Evolutionary conservation across 108 stramenopile genomes (phyloP).

Genomic region (Stephanodiscus minutulus): DNA sequence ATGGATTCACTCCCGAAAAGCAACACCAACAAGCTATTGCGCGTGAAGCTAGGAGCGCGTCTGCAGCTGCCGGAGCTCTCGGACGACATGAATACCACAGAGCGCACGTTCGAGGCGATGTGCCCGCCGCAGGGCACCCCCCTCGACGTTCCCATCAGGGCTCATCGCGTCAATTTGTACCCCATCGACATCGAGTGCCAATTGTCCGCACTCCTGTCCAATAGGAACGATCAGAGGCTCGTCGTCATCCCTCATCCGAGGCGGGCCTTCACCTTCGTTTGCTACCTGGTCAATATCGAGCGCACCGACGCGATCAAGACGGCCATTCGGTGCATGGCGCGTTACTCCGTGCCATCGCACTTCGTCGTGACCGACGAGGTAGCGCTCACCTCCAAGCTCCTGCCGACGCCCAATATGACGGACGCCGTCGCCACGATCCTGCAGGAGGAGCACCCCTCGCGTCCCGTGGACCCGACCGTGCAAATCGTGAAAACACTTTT

Average conservation of each 20-base stretch:
- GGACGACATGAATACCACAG: constrained; percentile 53
- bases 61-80: constrained; percentile 52
- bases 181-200: constrained; percentile 29
- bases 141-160: constrained; percentile 50
- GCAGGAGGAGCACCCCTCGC: constrained; percentile 7
- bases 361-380: constrained; percentile 6
- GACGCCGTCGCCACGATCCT: constrained; percentile 54
- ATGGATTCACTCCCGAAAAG: constrained; percentile 71
- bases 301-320: constrained; percentile 29
- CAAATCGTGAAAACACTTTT: constrained; percentile 49
- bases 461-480: constrained; percentile 47
- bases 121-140: constrained; percentile 63
- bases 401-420: constrained; percentile 32
- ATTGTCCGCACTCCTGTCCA: constrained; percentile 9
- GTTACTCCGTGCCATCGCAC: constrained; percentile 48
- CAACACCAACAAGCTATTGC: constrained; percentile 59
- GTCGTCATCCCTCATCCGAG: constrained; percentile 45
- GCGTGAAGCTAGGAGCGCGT: constrained; percentile 62
- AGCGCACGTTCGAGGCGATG: constrained; percentile 60
- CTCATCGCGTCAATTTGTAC: constrained; percentile 37
- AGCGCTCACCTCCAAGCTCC: not conserved
- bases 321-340: constrained; percentile 39
- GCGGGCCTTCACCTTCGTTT: constrained; percentile 40
- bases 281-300: constrained; percentile 48
- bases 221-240: constrained; percentile 14